Evolutionary conservation across 805 yeast genomes (phyloP).

Genomic region (Hanseniaspora meyeri): DNA sequence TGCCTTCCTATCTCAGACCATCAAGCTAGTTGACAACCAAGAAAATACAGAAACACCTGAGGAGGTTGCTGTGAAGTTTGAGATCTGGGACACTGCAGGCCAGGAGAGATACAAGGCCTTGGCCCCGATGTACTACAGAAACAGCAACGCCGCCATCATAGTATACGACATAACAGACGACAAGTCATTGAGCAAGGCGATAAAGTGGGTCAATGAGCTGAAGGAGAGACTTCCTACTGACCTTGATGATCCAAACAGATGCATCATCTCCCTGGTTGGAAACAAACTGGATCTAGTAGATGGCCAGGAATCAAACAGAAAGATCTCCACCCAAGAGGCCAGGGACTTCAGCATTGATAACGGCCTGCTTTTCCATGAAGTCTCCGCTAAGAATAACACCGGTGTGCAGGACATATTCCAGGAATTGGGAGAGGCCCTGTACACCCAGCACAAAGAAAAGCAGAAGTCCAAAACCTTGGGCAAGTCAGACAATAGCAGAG

Average conservation of each 20-base stretch:
- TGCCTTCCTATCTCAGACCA: slow-evolving; percentile 79
- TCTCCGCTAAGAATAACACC: slow-evolving; percentile 47
- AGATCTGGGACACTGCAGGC: slow-evolving; percentile 94
- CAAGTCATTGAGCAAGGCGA: slow-evolving; percentile 64
- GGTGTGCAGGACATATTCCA: slow-evolving; percentile 38
- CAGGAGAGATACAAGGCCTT: slow-evolving; percentile 74
- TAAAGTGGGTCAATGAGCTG: slow-evolving; percentile 83
- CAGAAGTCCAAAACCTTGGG: slow-evolving; percentile 15
- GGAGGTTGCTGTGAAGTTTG: slow-evolving; percentile 36
- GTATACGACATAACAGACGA: slow-evolving; percentile 71
- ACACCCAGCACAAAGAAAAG: slow-evolving; percentile 20
- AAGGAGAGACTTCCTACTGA: slow-evolving; percentile 43
- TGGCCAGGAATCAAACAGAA: slow-evolving; percentile 24
- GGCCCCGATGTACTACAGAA: slow-evolving; percentile 75
- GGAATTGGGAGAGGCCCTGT: slow-evolving; percentile 37
- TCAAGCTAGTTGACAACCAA: slow-evolving; percentile 24
- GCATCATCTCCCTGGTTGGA: slow-evolving; percentile 78
- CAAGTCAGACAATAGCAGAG: slow-evolving; percentile 14
- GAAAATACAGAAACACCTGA: slow-evolving; percentile 15
- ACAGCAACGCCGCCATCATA: slow-evolving; percentile 72
- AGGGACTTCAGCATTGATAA: slow-evolving; percentile 44
- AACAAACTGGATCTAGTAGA: slow-evolving; percentile 59
- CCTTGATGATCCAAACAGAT: slow-evolving; percentile 45
- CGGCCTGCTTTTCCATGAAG: slow-evolving; percentile 39
- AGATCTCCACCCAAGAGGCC: slow-evolving; percentile 36